These are phyloP conservation scores for Cyberlindnera americana DNA, from an alignment of 805 yeast species.

Conservation along the genomic window DNA sequence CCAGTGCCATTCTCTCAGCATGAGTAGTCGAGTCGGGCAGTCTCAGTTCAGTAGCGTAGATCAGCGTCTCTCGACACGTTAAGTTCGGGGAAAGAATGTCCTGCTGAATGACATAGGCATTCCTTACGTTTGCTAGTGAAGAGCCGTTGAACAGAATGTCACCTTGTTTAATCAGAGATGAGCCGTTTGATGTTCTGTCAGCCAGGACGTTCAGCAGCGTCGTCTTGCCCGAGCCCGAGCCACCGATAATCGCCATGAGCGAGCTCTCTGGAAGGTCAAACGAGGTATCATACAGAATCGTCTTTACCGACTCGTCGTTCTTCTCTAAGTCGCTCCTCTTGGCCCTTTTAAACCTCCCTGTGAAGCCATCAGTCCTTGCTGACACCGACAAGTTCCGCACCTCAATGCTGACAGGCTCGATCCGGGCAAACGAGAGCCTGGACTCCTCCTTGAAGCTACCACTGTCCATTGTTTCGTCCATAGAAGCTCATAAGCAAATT, in stretches of 20 bases:
- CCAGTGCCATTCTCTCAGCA: constrained; percentile 44
- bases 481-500: too few relatives aligned
- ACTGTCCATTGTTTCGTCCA: too few relatives aligned
- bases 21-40: constrained; percentile 45
- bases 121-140: constrained; percentile 22
- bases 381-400: constrained; percentile 18
- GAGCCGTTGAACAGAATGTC: constrained; percentile 34
- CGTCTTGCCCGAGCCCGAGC: constrained; percentile 87
- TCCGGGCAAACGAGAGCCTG: constrained; percentile 15
- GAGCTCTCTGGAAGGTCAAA: constrained; percentile 62
- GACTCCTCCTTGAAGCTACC: constrained; percentile 1
- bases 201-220: constrained; percentile 70
- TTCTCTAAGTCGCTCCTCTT: constrained; percentile 7
- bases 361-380: constrained; percentile 1
- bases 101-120: constrained; percentile 71
- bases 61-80: constrained; percentile 69
- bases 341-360: neutral
- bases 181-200: constrained; percentile 38
- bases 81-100: constrained; percentile 70
- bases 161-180: constrained; percentile 41
- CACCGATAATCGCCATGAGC: constrained; percentile 81
- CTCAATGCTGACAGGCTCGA: constrained; percentile 15
- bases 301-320: constrained; percentile 1
- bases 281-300: constrained; percentile 38
- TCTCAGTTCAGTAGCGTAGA: constrained; percentile 70